Evolutionary conservation across 139 green algal genomes (phyloP).

Genomic region (Deuterostichococcus epilithicus): DNA sequence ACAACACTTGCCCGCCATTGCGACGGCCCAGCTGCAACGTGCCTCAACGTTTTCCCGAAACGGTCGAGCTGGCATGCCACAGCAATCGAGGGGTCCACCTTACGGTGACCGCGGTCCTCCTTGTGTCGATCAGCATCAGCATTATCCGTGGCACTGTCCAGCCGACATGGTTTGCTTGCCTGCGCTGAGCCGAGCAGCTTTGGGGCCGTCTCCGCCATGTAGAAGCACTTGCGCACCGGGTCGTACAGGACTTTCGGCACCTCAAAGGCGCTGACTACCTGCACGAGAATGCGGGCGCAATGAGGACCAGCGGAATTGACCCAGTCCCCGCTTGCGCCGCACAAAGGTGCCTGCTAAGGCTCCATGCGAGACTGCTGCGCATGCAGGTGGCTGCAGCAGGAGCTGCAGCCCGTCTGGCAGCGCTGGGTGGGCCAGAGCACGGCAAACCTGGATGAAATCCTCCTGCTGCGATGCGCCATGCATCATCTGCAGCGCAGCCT

Average conservation of each 20-base stretch:
- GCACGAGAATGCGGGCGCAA: no score
- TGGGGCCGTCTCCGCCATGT: not conserved
- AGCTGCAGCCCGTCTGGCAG: no score
- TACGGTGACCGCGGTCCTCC: not conserved
- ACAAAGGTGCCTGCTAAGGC: no score
- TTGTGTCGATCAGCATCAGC: not conserved
- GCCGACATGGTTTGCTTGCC: not conserved
- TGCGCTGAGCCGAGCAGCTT: conserved; percentile 42
- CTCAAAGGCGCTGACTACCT: conserved; percentile 54
- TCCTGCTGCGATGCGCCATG: not conserved
- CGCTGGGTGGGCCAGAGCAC: not conserved
- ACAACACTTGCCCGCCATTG: not conserved
- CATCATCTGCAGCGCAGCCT: not conserved
- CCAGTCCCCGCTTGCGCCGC: no score
- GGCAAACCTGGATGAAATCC: not conserved
- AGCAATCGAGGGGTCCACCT: not conserved
- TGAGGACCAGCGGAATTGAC: no score
- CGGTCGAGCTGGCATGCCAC: not conserved
- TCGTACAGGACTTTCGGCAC: conserved; percentile 59
- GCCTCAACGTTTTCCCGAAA: not conserved
- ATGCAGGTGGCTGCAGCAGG: no score
- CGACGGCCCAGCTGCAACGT: not conserved
- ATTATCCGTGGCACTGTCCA: not conserved
- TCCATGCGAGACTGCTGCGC: no score
- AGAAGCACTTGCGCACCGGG: conserved; percentile 46